Evolutionary conservation across 2,329 filamentous ascomycete genomes (phyloP).

Genomic region (Camptophora hylomeconis): DNA sequence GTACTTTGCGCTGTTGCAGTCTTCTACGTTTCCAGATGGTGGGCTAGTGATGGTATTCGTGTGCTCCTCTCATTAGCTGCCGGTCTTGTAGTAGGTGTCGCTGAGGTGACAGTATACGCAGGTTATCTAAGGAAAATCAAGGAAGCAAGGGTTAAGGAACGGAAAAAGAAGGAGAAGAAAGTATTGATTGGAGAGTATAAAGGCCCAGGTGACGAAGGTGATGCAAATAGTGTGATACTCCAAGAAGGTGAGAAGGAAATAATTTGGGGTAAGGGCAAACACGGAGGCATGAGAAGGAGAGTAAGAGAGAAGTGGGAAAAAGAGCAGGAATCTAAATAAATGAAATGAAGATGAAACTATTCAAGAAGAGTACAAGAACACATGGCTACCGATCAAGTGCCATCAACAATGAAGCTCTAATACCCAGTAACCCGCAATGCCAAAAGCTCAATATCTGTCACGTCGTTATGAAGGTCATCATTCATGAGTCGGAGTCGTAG

Average conservation of each 20-base stretch:
- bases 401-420: no score
- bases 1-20: slow-evolving; percentile 46
- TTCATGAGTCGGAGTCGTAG: no score
- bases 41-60: slow-evolving; percentile 16
- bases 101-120: slow-evolving; percentile 34
- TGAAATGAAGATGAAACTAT: slow-evolving; percentile 1
- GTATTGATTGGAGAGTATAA: slow-evolving; percentile 19
- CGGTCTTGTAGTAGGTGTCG: slow-evolving; percentile 31
- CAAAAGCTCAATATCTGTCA: no score
- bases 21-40: slow-evolving; percentile 26
- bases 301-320: slow-evolving; percentile 27
- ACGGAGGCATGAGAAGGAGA: slow-evolving; percentile 28
- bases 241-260: slow-evolving; percentile 19
- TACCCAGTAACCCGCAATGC: no score
- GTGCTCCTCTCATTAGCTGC: slow-evolving; percentile 29
- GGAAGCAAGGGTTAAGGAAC: slow-evolving; percentile 26
- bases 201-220: slow-evolving; percentile 4
- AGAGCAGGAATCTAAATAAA: slow-evolving; percentile 9
- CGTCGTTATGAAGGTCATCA: no score
- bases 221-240: background rate
- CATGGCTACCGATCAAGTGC: no score
- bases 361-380: slow-evolving; percentile 6
- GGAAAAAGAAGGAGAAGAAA: slow-evolving; percentile 26
- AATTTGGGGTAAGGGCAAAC: slow-evolving; percentile 29
- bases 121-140: slow-evolving; percentile 33